Evolutionary conservation across 371 early-diverging fungal species (phyloP), one percentile per base, ranked within the genome.

Genomic region (Basidiobolus meristosporus): DNA sequence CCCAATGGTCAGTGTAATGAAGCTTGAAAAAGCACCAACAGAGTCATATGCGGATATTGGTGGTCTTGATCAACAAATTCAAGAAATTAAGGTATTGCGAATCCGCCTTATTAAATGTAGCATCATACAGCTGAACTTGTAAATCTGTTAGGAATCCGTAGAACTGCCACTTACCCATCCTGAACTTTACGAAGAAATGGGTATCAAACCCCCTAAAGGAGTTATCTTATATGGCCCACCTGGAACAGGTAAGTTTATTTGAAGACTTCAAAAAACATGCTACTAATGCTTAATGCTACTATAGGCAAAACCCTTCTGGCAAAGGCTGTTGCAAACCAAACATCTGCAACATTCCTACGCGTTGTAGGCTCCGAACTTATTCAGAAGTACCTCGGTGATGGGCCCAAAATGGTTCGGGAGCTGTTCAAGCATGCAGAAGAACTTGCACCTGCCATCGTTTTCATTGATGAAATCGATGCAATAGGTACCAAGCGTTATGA

Each of bases 391-490:
- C 65, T 99, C 18, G 99, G 99, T 45, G 99, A 99, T 52, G 99
- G 99, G 12, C 99, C 99, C 23, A 87, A 98, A 45, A 93, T 99
- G 90, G 99, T 99, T 5, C 80, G 99, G 47, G 99, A 99, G 56
- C 86, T 98, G 19, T 99, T 99, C 75, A 70, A 95, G 42, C 59
- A 99, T 41, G 99, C 99, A 1, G 77, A 97, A 35, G 92, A 93
- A 54, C 93, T 99, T 58, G 86, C 99, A 10, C 99, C 99, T n/a
- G 73, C 95, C 3, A 99, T 99, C 46, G 91, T 99, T 45, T 99
- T 99, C 56, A 99, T 99, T 58, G 99, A 99, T 68, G 99, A 99
- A 66, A 86, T 99, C 44, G 99, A 99, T 69, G 93, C 99, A 19
- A 98, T 97, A 56, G 98, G 93, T 16, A 95, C 99, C 19, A 99